Conservation (phyloP, 139 green algal genomes). For the Coelastrella sp. region DNA sequence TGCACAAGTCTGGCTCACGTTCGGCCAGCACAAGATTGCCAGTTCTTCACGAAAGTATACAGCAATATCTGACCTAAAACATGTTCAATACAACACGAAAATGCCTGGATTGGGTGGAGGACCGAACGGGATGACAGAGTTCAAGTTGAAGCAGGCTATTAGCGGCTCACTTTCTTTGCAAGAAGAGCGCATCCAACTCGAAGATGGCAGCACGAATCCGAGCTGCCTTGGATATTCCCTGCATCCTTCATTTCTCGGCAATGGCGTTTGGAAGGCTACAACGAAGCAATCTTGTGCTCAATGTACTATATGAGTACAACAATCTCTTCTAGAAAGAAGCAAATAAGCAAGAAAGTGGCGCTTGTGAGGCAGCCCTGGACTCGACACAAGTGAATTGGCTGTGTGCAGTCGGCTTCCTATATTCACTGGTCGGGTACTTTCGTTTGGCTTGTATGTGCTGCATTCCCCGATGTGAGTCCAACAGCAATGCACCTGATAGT, state of each 20-base stretch:
- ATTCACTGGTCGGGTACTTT: too few relatives aligned
- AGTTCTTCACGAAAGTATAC: neutral
- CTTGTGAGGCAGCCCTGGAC: too few relatives aligned
- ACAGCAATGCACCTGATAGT: neutral
- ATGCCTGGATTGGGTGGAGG: neutral
- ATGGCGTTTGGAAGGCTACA: neutral
- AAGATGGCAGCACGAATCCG: neutral
- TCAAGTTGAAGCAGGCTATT: neutral
- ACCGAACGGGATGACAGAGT: neutral
- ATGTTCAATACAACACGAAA: neutral
- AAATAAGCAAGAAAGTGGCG: too few relatives aligned
- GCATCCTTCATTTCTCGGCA: neutral
- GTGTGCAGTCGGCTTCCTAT: too few relatives aligned
- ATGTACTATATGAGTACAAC: neutral
- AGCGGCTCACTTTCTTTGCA: conserved; percentile 56
- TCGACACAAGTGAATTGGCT: too few relatives aligned
- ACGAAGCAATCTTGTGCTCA: too few relatives aligned
- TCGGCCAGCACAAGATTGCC: neutral
- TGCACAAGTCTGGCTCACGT: neutral
- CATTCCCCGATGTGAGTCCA: neutral
- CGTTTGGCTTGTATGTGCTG: too few relatives aligned
- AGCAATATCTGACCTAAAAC: neutral
- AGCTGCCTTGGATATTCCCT: neutral
- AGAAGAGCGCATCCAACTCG: conserved; percentile 59
- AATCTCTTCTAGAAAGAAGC: neutral